Percentiles rank a stretch among this genome's conserved stretches.
phyloP scores from a whole-genome alignment of 192 early-diverging fungal genomes.

The Coemansia sp. region DNA sequence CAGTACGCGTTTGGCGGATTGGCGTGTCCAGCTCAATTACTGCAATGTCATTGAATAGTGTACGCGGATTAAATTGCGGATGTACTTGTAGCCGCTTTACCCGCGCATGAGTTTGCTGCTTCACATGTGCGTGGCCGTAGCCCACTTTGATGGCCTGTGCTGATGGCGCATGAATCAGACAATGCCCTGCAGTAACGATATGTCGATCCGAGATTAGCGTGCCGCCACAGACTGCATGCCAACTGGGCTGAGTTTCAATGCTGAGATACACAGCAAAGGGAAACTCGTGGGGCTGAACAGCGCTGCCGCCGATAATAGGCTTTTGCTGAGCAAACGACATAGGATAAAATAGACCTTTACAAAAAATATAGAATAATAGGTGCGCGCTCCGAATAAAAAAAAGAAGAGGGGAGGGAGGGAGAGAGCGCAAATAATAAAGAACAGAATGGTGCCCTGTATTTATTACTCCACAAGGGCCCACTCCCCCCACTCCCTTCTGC shows the following conservation, averaged over 20 bases:
- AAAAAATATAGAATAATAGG: not conserved
- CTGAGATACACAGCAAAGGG: constrained; percentile 45
- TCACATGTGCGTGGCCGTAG: constrained; percentile 15
- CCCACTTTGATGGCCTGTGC: constrained; percentile 13
- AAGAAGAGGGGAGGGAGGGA: not conserved
- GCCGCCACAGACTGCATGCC: constrained; percentile 47
- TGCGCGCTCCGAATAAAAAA: not conserved
- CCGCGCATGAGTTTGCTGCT: not conserved
- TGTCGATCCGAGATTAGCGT: constrained; percentile 30
- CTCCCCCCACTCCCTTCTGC: too few relatives aligned
- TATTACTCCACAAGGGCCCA: too few relatives aligned
- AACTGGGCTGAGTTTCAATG: constrained; percentile 32
- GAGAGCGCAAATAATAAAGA: not conserved
- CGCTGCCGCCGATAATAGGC: constrained; percentile 39
- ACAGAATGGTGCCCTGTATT: too few relatives aligned
- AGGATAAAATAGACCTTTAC: not conserved
- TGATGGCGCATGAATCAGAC: constrained; percentile 22
- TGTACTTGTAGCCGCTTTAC: constrained; percentile 5
- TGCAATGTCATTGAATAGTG: constrained; percentile 47
- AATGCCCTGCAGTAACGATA: constrained; percentile 51
- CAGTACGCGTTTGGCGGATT: not conserved
- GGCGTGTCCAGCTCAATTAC: constrained; percentile 22
- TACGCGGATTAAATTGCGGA: constrained; percentile 20
- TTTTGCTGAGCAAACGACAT: constrained; percentile 37
- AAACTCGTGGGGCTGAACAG: constrained; percentile 18